A percentile compares a stretch with the other conserved stretches of the same genome.
phyloP scores from a whole-genome alignment of 179 eudicot genomes.

The Spinacia oleracea region DNA sequence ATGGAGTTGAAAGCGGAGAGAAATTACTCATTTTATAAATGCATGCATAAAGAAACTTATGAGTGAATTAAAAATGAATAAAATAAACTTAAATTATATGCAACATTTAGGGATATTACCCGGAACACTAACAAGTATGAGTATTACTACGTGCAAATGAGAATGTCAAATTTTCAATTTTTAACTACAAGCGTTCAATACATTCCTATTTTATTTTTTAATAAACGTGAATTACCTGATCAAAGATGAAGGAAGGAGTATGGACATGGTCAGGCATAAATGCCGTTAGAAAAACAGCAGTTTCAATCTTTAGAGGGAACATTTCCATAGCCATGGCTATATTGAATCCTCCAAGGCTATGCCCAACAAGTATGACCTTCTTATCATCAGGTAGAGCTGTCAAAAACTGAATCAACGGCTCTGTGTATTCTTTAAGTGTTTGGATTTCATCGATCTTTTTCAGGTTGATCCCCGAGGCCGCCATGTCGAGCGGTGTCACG shows the following conservation, averaged over 20 bases:
- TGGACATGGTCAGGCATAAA: slow-evolving; percentile 37
- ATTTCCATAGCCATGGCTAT: slow-evolving; percentile 34
- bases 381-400: slow-evolving; percentile 19
- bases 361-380: slow-evolving; percentile 40
- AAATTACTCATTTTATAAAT: too few species aligned
- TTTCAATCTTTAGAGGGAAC: slow-evolving; percentile 32
- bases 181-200: too few species aligned
- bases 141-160: too few species aligned
- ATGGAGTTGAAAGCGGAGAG: too few species aligned
- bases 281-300: slow-evolving; percentile 34
- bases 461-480: slow-evolving; percentile 44
- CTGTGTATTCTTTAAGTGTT: slow-evolving; percentile 24
- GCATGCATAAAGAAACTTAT: too few species aligned
- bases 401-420: slow-evolving; percentile 37
- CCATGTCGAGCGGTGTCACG: slow-evolving; percentile 31
- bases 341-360: slow-evolving; percentile 37
- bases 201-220: too few species aligned
- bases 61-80: too few species aligned
- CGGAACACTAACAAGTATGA: too few species aligned
- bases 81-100: too few species aligned
- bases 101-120: too few species aligned
- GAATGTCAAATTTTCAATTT: too few species aligned
- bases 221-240: slow-evolving; percentile 38
- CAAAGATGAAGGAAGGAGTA: slow-evolving; percentile 44
- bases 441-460: slow-evolving; percentile 27